Evolutionary conservation across 495 filamentous ascomycete species (phyloP).

Genomic region (Aspergillus cristatus): DNA sequence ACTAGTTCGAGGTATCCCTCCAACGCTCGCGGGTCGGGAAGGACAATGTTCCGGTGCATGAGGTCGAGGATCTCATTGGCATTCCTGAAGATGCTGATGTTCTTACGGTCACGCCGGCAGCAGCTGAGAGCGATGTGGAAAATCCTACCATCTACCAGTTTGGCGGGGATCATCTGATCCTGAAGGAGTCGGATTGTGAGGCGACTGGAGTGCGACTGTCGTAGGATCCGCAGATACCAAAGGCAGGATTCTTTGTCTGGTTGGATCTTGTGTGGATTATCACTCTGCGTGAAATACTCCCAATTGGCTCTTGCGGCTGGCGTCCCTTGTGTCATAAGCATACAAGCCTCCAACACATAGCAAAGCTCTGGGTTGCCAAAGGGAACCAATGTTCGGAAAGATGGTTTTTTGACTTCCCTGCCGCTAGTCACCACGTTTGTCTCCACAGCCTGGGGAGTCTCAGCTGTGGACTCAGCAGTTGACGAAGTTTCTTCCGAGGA

Average conservation of each 20-base stretch:
- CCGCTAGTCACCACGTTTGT: too few relatives aligned
- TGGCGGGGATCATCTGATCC: conserved; percentile 29
- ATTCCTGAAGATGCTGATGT: conserved; percentile 48
- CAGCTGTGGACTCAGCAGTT: too few relatives aligned
- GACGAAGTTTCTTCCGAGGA: too few relatives aligned
- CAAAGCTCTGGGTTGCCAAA: conserved; percentile 63
- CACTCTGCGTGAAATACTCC: conserved; percentile 50
- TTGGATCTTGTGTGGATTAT: conserved; percentile 34
- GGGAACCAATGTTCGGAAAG: conserved; percentile 17
- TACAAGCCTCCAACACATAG: conserved; percentile 54
- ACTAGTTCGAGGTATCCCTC: conserved; percentile 21
- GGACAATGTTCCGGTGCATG: conserved; percentile 35
- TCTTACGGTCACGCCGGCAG: conserved; percentile 63
- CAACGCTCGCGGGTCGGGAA: conserved; percentile 28
- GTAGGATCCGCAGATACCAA: conserved; percentile 58
- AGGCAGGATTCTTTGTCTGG: conserved; percentile 65
- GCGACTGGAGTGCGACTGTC: conserved; percentile 48
- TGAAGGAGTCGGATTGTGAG: conserved; percentile 45
- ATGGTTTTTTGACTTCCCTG: neutral
- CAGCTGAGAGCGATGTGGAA: conserved; percentile 63
- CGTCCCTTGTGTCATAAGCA: conserved; percentile 20
- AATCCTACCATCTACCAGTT: conserved; percentile 35
- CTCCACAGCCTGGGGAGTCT: too few relatives aligned
- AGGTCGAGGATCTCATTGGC: conserved; percentile 48
- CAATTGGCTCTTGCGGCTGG: conserved; percentile 55